Percentiles rank a stretch among this genome's conserved stretches.
These are phyloP conservation scores for Hymenoscyphus linearis DNA, from an alignment of 2,329 filamentous ascomycete species.

Conservation along the genomic window DNA sequence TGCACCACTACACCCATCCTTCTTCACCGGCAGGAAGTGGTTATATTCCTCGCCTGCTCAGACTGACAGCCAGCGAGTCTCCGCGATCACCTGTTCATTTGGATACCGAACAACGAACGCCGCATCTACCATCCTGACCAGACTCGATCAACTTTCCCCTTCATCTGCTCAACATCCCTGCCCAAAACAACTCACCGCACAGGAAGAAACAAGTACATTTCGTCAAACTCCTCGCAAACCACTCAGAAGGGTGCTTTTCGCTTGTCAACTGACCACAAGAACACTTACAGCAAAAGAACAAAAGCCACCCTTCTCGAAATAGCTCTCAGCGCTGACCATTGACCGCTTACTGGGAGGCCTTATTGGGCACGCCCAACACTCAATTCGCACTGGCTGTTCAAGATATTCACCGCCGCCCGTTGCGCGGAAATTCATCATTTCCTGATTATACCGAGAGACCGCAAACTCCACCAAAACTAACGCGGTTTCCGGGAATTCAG, in stretches of 20 bases:
- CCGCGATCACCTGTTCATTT: slow-evolving; percentile 20
- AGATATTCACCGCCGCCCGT: slow-evolving; percentile 31
- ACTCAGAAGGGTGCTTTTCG: slow-evolving; percentile 15
- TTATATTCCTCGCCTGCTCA: slow-evolving; percentile 17
- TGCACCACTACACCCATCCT: slow-evolving; percentile 11
- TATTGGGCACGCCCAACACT: slow-evolving; percentile 24
- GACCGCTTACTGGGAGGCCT: slow-evolving; percentile 25
- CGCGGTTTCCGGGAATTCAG: slow-evolving; percentile 25
- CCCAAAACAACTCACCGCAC: slow-evolving; percentile 25
- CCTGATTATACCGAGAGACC: slow-evolving; percentile 30
- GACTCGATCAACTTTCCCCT: slow-evolving; percentile 12
- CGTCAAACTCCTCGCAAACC: slow-evolving; percentile 15
- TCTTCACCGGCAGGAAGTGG: slow-evolving; percentile 18
- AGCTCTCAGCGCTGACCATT: slow-evolving; percentile 21
- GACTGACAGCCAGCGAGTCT: slow-evolving; percentile 25
- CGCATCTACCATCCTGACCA: slow-evolving; percentile 14
- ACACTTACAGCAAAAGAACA: slow-evolving; percentile 3
- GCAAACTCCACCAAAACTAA: slow-evolving; percentile 27
- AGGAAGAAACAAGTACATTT: slow-evolving; percentile 23
- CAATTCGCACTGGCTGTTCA: slow-evolving; percentile 38
- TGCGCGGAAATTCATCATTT: slow-evolving; percentile 31
- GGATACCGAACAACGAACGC: slow-evolving; percentile 12
- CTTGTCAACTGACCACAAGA: slow-evolving; percentile 16
- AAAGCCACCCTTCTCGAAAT: slow-evolving; percentile 22
- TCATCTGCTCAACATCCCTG: slow-evolving; percentile 18